These are phyloP conservation scores for Luzula sylvatica DNA, from an alignment of 176 grass and related monocot genomes.

Conservation along the genomic window DNA sequence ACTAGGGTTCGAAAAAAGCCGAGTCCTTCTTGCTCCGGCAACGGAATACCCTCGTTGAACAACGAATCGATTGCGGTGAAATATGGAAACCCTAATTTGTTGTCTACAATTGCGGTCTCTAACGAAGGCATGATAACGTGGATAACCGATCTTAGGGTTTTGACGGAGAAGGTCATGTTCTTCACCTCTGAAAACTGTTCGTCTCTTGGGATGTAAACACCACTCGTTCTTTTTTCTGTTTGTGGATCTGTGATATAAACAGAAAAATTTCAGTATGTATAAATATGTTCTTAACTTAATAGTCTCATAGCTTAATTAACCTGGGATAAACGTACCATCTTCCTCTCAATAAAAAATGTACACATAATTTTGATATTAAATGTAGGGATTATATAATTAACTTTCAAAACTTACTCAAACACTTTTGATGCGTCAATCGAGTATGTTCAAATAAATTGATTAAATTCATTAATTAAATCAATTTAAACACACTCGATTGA, in stretches of 20 bases:
- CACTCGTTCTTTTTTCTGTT: slow-evolving; percentile 30
- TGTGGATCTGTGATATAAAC: slow-evolving; percentile 24
- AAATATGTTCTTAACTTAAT: no score
- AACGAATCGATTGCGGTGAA: slow-evolving; percentile 77
- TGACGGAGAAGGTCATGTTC: slow-evolving; percentile 37
- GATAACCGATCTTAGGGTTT: slow-evolving; percentile 41
- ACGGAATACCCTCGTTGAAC: slow-evolving; percentile 43
- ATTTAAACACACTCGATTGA: no score
- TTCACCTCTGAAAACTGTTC: slow-evolving; percentile 84
- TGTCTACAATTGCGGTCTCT: slow-evolving; percentile 20
- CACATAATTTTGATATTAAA: no score
- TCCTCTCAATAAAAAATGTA: no score
- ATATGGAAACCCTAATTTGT: slow-evolving; percentile 43
- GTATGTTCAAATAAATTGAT: no score
- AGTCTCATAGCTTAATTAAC: no score
- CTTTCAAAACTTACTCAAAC: no score
- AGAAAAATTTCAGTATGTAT: not conserved
- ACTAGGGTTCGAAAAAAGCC: slow-evolving; percentile 24
- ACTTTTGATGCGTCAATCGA: no score
- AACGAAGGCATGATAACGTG: slow-evolving; percentile 47
- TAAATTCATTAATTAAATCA: no score
- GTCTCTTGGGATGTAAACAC: slow-evolving; percentile 51
- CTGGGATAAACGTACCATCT: no score
- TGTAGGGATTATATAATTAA: no score
- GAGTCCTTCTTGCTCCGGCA: slow-evolving; percentile 19